A percentile compares a stretch with the other conserved stretches of the same genome.
Conservation (phyloP, 2,329 filamentous ascomycete genomes). For the Rhinocladiella mackenziei region DNA sequence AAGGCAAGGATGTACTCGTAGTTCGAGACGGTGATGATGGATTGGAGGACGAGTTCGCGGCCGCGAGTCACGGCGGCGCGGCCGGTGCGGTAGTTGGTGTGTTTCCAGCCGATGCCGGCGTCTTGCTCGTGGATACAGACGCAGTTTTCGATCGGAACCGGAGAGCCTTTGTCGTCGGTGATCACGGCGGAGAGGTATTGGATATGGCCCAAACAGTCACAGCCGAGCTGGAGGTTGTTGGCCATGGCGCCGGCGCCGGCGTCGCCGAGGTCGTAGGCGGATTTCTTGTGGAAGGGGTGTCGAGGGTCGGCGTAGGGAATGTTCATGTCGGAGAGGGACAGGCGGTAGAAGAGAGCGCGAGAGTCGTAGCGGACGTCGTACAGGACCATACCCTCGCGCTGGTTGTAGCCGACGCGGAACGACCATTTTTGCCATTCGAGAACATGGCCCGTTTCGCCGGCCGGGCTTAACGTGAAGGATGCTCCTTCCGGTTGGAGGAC, state of each 20-base stretch:
- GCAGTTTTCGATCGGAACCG: conserved; percentile 59
- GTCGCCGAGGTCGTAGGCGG: conserved; percentile 67
- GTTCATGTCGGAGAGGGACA: conserved; percentile 65
- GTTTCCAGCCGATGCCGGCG: conserved; percentile 65
- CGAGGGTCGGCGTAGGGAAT: conserved; percentile 59
- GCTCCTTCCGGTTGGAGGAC: conserved; percentile 63
- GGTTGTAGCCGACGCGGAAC: conserved; percentile 60
- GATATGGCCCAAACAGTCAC: conserved; percentile 67
- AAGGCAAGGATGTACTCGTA: conserved; percentile 72
- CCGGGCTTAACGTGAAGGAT: conserved; percentile 53
- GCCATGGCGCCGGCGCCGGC: conserved; percentile 63
- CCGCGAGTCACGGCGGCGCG: conserved; percentile 60
- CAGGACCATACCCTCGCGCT: conserved; percentile 62
- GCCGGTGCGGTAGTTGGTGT: conserved; percentile 66
- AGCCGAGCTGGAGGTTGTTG: conserved; percentile 66
- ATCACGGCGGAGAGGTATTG: conserved; percentile 61
- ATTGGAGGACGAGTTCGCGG: conserved; percentile 63
- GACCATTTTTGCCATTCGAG: conserved; percentile 65
- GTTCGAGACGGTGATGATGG: conserved; percentile 67
- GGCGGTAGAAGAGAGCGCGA: conserved; percentile 63
- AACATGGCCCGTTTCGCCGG: conserved; percentile 51
- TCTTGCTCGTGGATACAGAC: conserved; percentile 70
- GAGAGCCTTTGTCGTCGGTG: conserved; percentile 57
- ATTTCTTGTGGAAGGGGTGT: conserved; percentile 65
- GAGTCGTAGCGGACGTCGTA: conserved; percentile 63